A percentile compares a stretch with the other conserved stretches of the same genome.
Evolutionary conservation across 345 rosid genomes (phyloP).

Genomic region (Moricandia moricandioides): DNA sequence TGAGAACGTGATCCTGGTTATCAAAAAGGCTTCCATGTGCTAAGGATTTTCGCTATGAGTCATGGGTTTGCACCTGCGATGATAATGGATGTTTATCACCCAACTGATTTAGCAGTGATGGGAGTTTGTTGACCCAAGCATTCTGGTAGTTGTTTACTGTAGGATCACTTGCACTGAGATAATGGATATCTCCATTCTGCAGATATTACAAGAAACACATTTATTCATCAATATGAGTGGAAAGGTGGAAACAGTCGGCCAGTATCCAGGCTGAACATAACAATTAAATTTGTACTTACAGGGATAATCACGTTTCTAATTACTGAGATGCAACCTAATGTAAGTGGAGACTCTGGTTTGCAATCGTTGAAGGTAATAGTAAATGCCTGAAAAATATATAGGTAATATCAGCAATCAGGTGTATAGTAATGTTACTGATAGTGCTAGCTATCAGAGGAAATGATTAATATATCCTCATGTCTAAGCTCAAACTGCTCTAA

Average conservation of each 20-base stretch:
- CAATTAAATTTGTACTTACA: slow-evolving; percentile 48
- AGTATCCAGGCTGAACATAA: slow-evolving; percentile 3
- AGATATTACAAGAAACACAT: slow-evolving; percentile 23
- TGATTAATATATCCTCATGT: background rate
- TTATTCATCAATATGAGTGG: background rate
- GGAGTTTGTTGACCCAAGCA: slow-evolving; percentile 74
- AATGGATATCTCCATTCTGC: slow-evolving; percentile 45
- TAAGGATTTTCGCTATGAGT: slow-evolving; percentile 3
- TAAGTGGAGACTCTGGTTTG: slow-evolving; percentile 60
- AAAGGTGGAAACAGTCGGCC: background rate
- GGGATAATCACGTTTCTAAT: slow-evolving; percentile 65
- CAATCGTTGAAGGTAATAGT: slow-evolving; percentile 59
- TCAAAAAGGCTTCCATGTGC: slow-evolving; percentile 7
- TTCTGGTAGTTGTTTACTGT: slow-evolving; percentile 47
- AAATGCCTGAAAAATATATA: slow-evolving; percentile 64
- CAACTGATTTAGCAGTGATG: slow-evolving; percentile 53
- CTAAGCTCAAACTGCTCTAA: slow-evolving; percentile 6
- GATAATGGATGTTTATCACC: slow-evolving; percentile 60
- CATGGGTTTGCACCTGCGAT: slow-evolving; percentile 50
- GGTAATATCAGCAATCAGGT: slow-evolving; percentile 1
- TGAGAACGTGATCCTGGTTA: slow-evolving; percentile 11
- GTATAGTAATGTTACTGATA: background rate
- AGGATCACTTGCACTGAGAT: slow-evolving; percentile 46
- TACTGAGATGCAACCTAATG: slow-evolving; percentile 57
- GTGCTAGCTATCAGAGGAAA: slow-evolving; percentile 2